A percentile compares a stretch with the other conserved stretches of the same genome.
These are phyloP conservation scores for Tolypocladium pustulatum DNA, from an alignment of 2,329 filamentous ascomycete species.

Conservation along the genomic window DNA sequence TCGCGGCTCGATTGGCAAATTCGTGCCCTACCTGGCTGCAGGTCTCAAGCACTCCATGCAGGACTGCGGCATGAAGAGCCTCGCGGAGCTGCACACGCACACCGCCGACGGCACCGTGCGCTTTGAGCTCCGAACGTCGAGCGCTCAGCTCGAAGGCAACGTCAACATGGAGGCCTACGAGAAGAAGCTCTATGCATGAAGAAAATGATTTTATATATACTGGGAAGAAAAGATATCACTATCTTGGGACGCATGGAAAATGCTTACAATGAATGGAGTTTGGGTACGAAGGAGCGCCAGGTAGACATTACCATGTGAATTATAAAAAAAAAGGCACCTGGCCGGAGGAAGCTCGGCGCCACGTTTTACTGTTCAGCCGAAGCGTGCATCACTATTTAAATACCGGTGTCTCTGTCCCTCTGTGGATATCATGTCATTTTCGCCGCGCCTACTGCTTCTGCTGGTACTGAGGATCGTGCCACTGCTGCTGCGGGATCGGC, in stretches of 20 bases:
- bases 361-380: background rate
- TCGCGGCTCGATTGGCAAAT: conserved; percentile 80
- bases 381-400: background rate
- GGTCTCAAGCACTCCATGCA: conserved; percentile 97
- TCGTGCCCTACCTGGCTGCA: conserved; percentile 88
- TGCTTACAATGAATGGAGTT: conserved; percentile 7
- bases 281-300: conserved; percentile 2
- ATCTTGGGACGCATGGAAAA: background rate
- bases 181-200: conserved; percentile 96
- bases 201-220: background rate
- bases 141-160: conserved; percentile 91
- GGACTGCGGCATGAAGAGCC: conserved; percentile 79
- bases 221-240: background rate
- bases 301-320: background rate
- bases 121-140: conserved; percentile 90
- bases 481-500: background rate
- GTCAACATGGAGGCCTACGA: conserved; percentile 98
- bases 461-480: background rate
- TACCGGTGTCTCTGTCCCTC: background rate
- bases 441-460: background rate
- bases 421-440: background rate
- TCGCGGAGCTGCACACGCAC: conserved; percentile 64
- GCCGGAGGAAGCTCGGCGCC: background rate
- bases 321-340: background rate
- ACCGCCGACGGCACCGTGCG: conserved; percentile 68